Conservation (phyloP, 1,284 basidiomycete genomes). For the Trametes hirsuta region DNA sequence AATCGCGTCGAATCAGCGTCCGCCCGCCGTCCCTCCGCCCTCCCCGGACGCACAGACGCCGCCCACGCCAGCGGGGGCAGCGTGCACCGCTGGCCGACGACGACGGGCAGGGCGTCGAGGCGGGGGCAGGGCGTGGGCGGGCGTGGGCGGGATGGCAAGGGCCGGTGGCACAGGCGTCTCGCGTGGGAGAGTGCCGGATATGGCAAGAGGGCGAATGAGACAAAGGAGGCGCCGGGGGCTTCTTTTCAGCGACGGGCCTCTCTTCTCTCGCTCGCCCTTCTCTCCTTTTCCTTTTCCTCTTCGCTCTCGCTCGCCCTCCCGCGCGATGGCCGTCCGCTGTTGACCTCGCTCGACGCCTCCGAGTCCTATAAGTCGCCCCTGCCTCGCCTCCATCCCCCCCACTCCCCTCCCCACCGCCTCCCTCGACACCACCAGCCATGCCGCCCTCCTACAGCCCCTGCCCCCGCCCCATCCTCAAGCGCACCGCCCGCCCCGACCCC, state of each 20-base stretch:
- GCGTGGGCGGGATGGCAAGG: conserved; percentile 3
- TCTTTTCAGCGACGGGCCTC: not conserved
- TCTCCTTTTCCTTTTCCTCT: conserved; percentile 5
- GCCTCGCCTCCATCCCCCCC: not conserved
- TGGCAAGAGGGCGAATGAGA: conserved; percentile 4
- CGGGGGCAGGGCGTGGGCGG: not conserved
- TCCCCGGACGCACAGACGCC: not conserved
- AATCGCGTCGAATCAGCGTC: conserved; percentile 7
- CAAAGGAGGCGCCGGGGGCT: conserved; percentile 17
- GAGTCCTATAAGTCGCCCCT: not conserved
- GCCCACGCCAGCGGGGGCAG: not conserved
- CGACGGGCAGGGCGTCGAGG: not conserved
- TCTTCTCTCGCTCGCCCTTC: conserved; percentile 9
- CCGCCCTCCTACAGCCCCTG: conserved; percentile 33
- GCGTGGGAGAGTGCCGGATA: conserved; percentile 13
- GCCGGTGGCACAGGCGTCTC: not conserved
- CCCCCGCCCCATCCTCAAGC: conserved; percentile 49
- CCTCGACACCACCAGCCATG: conserved; percentile 21
- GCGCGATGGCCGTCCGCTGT: too few species aligned
- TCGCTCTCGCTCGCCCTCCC: not conserved
- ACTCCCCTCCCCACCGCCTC: not conserved
- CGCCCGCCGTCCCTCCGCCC: conserved; percentile 1
- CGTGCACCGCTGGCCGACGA: too few species aligned
- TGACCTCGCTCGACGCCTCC: too few species aligned
- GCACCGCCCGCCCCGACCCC: conserved; percentile 25